Evolutionary conservation across 2,329 filamentous ascomycete species (phyloP), one percentile per base, ranked within the genome.

Genomic region (Orbilia ellipsospora): DNA sequence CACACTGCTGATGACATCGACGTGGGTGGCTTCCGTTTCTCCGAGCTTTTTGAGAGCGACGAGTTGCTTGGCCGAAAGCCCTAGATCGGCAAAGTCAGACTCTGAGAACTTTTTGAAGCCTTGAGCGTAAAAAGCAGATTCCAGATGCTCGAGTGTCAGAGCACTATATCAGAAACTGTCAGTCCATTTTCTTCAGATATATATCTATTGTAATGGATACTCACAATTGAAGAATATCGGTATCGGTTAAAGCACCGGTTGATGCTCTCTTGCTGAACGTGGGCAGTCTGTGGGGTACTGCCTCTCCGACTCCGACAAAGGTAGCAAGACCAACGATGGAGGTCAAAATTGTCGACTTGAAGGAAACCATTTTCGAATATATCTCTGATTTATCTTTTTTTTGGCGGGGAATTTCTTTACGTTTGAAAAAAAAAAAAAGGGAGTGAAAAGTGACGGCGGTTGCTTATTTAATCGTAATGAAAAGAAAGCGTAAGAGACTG

Each of bases 141-240:
- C 91, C 79, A 93, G 89, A 83, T 90, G 89, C 83, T 93, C 91
- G 54, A 92, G 85, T 4, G 90, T 92, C 67, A 92, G 84, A 77
- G 90, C 90, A 80, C 88, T 90, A 77, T 28, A 26, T 59, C 44
- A 59, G 36, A 23, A 20, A 40, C 16, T 77, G 72, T 66, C 5
- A 66, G 78, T 75, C 26, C 28, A 40, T 20, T 8, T n/a, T 45
- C 6, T 1, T 1, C 48, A 59, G 2, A 42, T n/a, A 48, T 48
- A 13, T n/a, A 1, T 48, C 8, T 4, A 59, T 42, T 82, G 82
- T 81, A 78, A 75, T 82, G 85, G 85, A 84, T 13, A 81, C 85
- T 80, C 81, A 87, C 85, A 86, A 87, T 82, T 86, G 84, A 54
- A 87, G 83, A 77, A 87, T 85, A 79, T 86, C 85, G 45, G 84